Percentiles rank a stretch among this genome's conserved stretches.
phyloP scores from a whole-genome alignment of 1,284 basidiomycete genomes.

The Clitocybe nebularis region DNA sequence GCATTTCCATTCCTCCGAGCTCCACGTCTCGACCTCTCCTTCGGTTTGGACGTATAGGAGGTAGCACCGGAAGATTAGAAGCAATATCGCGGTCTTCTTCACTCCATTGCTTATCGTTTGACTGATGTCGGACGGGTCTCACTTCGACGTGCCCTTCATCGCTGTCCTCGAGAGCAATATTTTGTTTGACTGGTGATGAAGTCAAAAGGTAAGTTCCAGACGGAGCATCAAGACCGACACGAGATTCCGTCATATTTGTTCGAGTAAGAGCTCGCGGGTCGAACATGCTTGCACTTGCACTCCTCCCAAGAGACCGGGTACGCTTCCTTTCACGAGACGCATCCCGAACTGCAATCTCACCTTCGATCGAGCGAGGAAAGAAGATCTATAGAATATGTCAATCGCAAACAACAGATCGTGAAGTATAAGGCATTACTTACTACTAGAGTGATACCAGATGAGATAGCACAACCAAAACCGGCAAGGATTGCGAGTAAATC shows the following conservation, averaged over 20 bases:
- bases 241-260: slow-evolving; percentile 19
- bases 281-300: slow-evolving; percentile 10
- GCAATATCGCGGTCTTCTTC: slow-evolving; percentile 18
- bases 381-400: slow-evolving; percentile 49
- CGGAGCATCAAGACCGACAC: slow-evolving; percentile 17
- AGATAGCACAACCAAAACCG: slow-evolving; percentile 57
- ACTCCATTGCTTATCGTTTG: slow-evolving; percentile 18
- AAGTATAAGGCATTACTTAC: slow-evolving; percentile 38
- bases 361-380: slow-evolving; percentile 69
- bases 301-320: slow-evolving; percentile 17
- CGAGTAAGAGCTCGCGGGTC: slow-evolving; percentile 17
- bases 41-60: slow-evolving; percentile 40
- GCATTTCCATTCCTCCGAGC: slow-evolving; percentile 28
- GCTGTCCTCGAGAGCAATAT: slow-evolving; percentile 15
- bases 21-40: slow-evolving; percentile 36
- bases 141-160: slow-evolving; percentile 9
- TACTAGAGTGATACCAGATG: slow-evolving; percentile 69
- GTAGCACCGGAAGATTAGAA: slow-evolving; percentile 19
- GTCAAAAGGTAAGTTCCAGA: slow-evolving; percentile 28
- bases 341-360: slow-evolving; percentile 53
- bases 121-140: slow-evolving; percentile 3
- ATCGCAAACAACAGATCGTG: not conserved
- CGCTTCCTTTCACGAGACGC: slow-evolving; percentile 33
- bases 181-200: slow-evolving; percentile 27
- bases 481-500: slow-evolving; percentile 59